These are phyloP conservation scores for Cryphonectria japonica DNA, from an alignment of 2,329 filamentous ascomycete species.

Conservation along the genomic window DNA sequence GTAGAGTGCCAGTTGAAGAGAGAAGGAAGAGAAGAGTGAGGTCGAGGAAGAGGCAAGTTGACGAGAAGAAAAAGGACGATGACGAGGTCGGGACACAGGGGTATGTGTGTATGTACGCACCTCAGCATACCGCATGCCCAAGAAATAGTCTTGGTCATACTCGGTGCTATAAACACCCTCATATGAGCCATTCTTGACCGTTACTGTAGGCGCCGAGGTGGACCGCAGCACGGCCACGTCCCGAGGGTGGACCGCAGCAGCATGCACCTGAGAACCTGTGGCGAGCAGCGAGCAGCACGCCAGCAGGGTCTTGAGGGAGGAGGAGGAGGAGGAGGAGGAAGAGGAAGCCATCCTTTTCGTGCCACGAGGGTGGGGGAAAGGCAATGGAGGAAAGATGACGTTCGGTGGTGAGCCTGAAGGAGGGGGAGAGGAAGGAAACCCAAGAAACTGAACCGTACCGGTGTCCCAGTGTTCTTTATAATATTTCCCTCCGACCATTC, in stretches of 20 bases:
- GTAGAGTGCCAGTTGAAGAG: slow-evolving; percentile 36
- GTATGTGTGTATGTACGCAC: slow-evolving; percentile 42
- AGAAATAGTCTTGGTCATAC: slow-evolving; percentile 54
- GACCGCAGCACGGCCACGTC: slow-evolving; percentile 9
- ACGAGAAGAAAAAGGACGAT: slow-evolving; percentile 43
- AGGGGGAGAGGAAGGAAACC: not conserved
- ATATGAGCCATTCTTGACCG: slow-evolving; percentile 42
- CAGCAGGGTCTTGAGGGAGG: slow-evolving; percentile 24
- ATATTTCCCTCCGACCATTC: no score
- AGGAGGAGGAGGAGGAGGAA: slow-evolving; percentile 7
- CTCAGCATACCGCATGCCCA: slow-evolving; percentile 61
- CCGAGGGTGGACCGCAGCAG: slow-evolving; percentile 25
- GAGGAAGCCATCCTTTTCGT: slow-evolving; percentile 22
- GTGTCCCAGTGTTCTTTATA: not conserved
- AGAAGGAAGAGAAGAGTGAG: slow-evolving; percentile 42
- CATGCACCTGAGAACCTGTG: slow-evolving; percentile 17
- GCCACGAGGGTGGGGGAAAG: not conserved
- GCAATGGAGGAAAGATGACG: not conserved
- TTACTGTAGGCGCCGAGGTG: slow-evolving; percentile 24
- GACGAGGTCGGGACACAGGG: not conserved
- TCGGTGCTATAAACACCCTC: slow-evolving; percentile 38
- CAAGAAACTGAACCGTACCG: not conserved
- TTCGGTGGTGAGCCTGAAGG: not conserved
- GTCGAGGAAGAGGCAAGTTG: slow-evolving; percentile 32
- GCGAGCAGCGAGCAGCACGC: slow-evolving; percentile 21